These are phyloP conservation scores for Nitzschia inconspicua DNA, from an alignment of 108 stramenopile genomes.

Conservation along the genomic window DNA sequence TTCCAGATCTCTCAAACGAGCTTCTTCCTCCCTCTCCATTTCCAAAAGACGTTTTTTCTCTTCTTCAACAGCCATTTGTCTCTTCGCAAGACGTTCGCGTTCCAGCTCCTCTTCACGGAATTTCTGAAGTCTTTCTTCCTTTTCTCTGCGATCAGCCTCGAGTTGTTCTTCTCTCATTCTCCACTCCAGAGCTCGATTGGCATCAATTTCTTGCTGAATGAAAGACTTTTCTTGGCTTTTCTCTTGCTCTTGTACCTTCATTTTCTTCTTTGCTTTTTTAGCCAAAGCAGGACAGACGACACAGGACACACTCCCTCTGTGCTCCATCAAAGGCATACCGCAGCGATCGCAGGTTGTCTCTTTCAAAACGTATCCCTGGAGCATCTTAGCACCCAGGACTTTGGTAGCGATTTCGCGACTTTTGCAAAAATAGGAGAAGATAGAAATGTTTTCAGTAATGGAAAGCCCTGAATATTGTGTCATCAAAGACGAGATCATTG, in stretches of 20 bases:
- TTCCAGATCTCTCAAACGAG: conserved; percentile 1
- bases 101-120: not conserved
- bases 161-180: not conserved
- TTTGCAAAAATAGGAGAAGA: not conserved
- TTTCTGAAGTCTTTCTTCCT: not conserved
- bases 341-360: conserved; percentile 43
- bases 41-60: conserved; percentile 6
- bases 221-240: not conserved
- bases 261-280: conserved; percentile 36
- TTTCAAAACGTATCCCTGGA: conserved; percentile 45
- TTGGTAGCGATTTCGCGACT: conserved; percentile 59
- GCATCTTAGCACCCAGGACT: conserved; percentile 52
- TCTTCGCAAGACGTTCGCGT: not conserved
- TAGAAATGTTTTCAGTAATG: too few species aligned
- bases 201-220: not conserved
- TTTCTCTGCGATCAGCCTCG: conserved; percentile 4
- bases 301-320: conserved; percentile 28
- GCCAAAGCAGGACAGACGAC: conserved; percentile 52
- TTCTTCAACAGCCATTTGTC: not conserved
- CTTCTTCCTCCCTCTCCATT: not conserved
- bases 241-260: conserved; percentile 1
- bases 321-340: conserved; percentile 50
- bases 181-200: not conserved
- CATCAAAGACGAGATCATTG: too few species aligned
- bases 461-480: too few species aligned